These are phyloP conservation scores for Coleophoma crateriformis DNA, from an alignment of 2,329 filamentous ascomycete genomes.

Conservation along the genomic window DNA sequence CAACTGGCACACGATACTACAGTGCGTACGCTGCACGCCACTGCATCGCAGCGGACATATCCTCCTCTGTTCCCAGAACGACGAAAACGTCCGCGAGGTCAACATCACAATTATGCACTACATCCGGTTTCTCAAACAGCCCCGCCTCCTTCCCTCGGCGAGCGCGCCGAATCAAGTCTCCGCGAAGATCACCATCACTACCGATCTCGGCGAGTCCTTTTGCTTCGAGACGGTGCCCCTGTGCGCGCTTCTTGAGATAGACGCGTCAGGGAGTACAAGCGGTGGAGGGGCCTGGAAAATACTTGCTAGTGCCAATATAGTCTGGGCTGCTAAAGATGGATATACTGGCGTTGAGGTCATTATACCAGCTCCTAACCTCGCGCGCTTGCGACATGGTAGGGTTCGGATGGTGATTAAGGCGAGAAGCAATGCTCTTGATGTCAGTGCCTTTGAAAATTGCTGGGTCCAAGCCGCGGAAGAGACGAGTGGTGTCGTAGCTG, in stretches of 20 bases:
- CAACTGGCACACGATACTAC: too few species aligned
- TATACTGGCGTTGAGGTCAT: slow-evolving; percentile 17
- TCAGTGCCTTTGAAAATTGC: slow-evolving; percentile 6
- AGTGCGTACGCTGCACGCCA: too few species aligned
- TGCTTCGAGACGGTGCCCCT: slow-evolving; percentile 4
- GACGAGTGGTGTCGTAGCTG: slow-evolving; percentile 13
- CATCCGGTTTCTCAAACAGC: slow-evolving; percentile 63
- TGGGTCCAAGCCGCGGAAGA: slow-evolving; percentile 2
- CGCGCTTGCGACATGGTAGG: not conserved
- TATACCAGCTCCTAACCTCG: slow-evolving; percentile 10
- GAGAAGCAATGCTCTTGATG: slow-evolving; percentile 2
- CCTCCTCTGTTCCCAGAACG: too few species aligned
- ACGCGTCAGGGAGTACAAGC: slow-evolving; percentile 3
- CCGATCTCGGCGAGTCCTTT: slow-evolving; percentile 50
- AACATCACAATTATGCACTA: slow-evolving; percentile 43
- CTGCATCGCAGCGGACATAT: too few species aligned
- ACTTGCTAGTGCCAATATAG: slow-evolving; percentile 6
- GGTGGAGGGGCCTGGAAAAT: not conserved
- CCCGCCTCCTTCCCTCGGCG: slow-evolving; percentile 37
- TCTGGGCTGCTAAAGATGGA: slow-evolving; percentile 20
- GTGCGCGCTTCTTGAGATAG: slow-evolving; percentile 20
- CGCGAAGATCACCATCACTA: slow-evolving; percentile 58
- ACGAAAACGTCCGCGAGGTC: too few species aligned
- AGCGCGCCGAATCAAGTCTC: slow-evolving; percentile 26
- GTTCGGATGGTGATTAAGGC: slow-evolving; percentile 15